Percentiles rank a stretch among this genome's conserved stretches.
phyloP scores from a whole-genome alignment of 1,139 yeast genomes.

The Scheffersomyces quercinus region DNA sequence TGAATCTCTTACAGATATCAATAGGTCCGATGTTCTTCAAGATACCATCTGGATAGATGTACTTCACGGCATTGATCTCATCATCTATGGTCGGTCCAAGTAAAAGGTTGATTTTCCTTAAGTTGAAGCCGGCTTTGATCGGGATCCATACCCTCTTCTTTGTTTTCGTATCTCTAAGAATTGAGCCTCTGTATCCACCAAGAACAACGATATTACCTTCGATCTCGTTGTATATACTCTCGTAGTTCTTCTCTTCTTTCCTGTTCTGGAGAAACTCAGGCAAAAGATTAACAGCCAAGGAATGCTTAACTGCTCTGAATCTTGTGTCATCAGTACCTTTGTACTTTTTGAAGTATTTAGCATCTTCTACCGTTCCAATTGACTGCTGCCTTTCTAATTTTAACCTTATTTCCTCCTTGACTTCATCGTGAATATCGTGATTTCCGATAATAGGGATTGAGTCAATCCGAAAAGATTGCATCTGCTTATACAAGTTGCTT shows the following conservation, averaged over 20 bases:
- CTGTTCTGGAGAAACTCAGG: slow-evolving; percentile 24
- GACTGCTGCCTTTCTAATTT: slow-evolving; percentile 58
- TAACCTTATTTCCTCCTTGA: slow-evolving; percentile 36
- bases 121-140: slow-evolving; percentile 76
- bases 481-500: slow-evolving; percentile 24
- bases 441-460: slow-evolving; percentile 23
- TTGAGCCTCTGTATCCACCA: slow-evolving; percentile 89
- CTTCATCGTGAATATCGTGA: slow-evolving; percentile 13
- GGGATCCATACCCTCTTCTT: slow-evolving; percentile 83
- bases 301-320: slow-evolving; percentile 64
- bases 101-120: slow-evolving; percentile 65
- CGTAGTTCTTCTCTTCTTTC: slow-evolving; percentile 27
- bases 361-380: slow-evolving; percentile 65
- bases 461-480: slow-evolving; percentile 22
- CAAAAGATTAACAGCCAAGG: slow-evolving; percentile 52
- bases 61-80: slow-evolving; percentile 48
- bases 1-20: slow-evolving; percentile 67
- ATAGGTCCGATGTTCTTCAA: slow-evolving; percentile 84
- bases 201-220: slow-evolving; percentile 76
- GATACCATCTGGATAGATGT: slow-evolving; percentile 73
- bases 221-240: slow-evolving; percentile 41
- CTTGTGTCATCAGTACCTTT: slow-evolving; percentile 68
- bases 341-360: slow-evolving; percentile 51
- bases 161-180: slow-evolving; percentile 67
- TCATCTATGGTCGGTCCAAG: slow-evolving; percentile 75